Evolutionary conservation across 176 grass and related monocot genomes (phyloP).

Genomic region (Pontederia crassipes): DNA sequence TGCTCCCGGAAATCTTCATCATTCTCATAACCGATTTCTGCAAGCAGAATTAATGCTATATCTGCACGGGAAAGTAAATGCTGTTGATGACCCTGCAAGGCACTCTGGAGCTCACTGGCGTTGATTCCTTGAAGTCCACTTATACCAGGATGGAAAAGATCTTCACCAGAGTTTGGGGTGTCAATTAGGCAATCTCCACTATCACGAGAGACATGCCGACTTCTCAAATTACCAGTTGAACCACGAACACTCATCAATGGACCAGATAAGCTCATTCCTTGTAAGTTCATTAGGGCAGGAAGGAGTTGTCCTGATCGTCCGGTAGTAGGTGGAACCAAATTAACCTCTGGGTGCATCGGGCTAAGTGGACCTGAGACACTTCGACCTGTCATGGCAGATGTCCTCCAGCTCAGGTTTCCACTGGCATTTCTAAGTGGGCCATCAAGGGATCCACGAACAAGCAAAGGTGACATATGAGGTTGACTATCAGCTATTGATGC

Average conservation of each 20-base stretch:
- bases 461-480: slow-evolving; percentile 98
- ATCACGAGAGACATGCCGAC: slow-evolving; percentile 89
- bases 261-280: slow-evolving; percentile 63
- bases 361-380: slow-evolving; percentile 94
- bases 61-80: slow-evolving; percentile 95
- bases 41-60: slow-evolving; percentile 94
- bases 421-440: slow-evolving; percentile 72
- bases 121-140: slow-evolving; percentile 70
- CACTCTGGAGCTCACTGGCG: slow-evolving; percentile 86
- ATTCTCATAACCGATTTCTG: slow-evolving; percentile 98
- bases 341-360: slow-evolving; percentile 78
- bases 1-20: slow-evolving; percentile 98
- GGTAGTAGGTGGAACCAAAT: slow-evolving; percentile 53
- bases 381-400: slow-evolving; percentile 77
- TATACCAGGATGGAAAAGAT: slow-evolving; percentile 73
- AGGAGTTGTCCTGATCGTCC: slow-evolving; percentile 87
- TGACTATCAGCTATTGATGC: slow-evolving; percentile 66
- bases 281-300: slow-evolving; percentile 85
- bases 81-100: slow-evolving; percentile 77
- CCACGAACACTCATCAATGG: slow-evolving; percentile 80
- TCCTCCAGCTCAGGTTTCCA: slow-evolving; percentile 93
- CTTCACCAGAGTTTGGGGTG: slow-evolving; percentile 91
- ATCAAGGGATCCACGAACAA: slow-evolving; percentile 96
- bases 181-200: slow-evolving; percentile 84
- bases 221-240: slow-evolving; percentile 83